phyloP scores from a whole-genome alignment of 306 rosid species.

The Prunus kanzakura region DNA sequence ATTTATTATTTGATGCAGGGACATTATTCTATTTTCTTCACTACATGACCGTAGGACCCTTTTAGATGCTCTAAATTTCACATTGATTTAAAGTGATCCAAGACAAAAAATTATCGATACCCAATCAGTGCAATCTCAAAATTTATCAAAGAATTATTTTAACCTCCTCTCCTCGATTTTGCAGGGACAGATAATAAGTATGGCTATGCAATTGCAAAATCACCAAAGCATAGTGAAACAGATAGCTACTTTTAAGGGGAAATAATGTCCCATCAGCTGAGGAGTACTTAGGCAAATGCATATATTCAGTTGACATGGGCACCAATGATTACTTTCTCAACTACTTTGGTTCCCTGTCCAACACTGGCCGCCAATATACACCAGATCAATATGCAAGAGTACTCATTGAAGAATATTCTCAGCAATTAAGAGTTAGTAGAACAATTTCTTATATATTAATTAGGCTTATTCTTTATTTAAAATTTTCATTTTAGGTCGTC shows the following conservation, averaged over 20 bases:
- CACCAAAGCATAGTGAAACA: not conserved
- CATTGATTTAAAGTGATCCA: too few species aligned
- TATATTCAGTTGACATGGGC: slow-evolving; percentile 18
- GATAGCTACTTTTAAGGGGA: not conserved
- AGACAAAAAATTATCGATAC: too few species aligned
- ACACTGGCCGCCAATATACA: slow-evolving; percentile 2
- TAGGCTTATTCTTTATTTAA: too few species aligned
- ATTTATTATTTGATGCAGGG: too few species aligned
- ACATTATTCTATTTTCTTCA: too few species aligned
- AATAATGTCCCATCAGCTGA: not conserved
- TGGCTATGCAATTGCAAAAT: slow-evolving; percentile 20
- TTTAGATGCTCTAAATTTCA: too few species aligned
- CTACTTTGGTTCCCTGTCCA: slow-evolving; percentile 10
- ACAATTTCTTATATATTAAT: not conserved
- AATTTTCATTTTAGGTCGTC: not conserved
- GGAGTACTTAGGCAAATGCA: slow-evolving; percentile 21
- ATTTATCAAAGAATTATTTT: not conserved
- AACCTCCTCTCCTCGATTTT: not conserved
- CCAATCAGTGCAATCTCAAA: too few species aligned
- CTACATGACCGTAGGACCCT: too few species aligned
- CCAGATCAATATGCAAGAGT: slow-evolving; percentile 10
- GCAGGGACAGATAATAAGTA: slow-evolving; percentile 24
- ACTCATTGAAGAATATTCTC: not conserved
- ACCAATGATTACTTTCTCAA: slow-evolving; percentile 23
- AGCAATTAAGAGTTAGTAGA: slow-evolving; percentile 17